Evolutionary conservation across 2,329 filamentous ascomycete genomes (phyloP).

Genomic region (Colletotrichum tamarilloi): DNA sequence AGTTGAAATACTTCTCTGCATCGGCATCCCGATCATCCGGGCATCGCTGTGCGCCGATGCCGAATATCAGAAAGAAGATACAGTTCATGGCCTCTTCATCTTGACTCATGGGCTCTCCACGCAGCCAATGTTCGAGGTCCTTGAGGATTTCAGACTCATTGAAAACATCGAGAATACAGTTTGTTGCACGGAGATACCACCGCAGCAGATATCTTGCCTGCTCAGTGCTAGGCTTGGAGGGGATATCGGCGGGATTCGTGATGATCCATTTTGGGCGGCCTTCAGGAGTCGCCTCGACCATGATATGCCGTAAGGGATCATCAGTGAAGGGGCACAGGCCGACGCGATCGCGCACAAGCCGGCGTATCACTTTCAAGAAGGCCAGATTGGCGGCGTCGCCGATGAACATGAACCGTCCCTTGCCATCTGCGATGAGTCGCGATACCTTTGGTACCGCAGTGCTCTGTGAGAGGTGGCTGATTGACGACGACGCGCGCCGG

Average conservation of each 20-base stretch:
- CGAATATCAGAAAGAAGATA: conserved; percentile 43
- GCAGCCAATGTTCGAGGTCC: conserved; percentile 44
- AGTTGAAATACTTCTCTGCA: conserved; percentile 48
- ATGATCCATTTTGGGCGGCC: conserved; percentile 41
- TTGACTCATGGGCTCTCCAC: conserved; percentile 15
- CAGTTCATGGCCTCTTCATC: conserved; percentile 32
- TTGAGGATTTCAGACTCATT: conserved; percentile 42
- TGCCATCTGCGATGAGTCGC: conserved; percentile 45
- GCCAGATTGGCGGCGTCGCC: conserved; percentile 49
- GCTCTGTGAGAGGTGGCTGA: conserved; percentile 23
- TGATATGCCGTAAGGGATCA: conserved; percentile 46
- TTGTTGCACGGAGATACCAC: conserved; percentile 45
- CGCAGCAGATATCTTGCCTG: conserved; percentile 43
- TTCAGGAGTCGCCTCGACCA: conserved; percentile 47
- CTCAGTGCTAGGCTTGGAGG: conserved; percentile 36
- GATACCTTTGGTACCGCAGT: conserved; percentile 40
- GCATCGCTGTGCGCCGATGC: conserved; percentile 47
- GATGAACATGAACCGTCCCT: conserved; percentile 49
- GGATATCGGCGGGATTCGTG: conserved; percentile 35
- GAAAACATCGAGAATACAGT: conserved; percentile 46
- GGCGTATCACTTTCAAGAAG: conserved; percentile 47
- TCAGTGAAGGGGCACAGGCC: conserved; percentile 47
- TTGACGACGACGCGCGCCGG: conserved; percentile 1
- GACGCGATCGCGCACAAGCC: conserved; percentile 44
- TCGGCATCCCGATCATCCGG: conserved; percentile 46